A percentile compares a stretch with the other conserved stretches of the same genome.
Conservation (phyloP, 1,139 yeast genomes). For the Geotrichum citri-aurantii region DNA sequence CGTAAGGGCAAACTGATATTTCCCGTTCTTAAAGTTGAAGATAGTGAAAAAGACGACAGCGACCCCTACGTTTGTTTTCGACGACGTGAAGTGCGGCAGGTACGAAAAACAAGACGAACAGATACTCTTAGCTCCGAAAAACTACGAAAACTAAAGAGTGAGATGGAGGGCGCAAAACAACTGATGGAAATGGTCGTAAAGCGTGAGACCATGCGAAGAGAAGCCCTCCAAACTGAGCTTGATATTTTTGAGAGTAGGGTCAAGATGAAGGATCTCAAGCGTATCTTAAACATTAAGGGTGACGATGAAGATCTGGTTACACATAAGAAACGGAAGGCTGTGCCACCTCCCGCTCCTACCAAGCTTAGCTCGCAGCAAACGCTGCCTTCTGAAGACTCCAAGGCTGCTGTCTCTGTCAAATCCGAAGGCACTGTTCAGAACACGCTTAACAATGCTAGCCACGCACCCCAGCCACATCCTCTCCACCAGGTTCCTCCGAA, state of each 20-base stretch:
- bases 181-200: slow-evolving; percentile 65
- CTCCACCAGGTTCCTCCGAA: slow-evolving; percentile 56
- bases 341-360: slow-evolving; percentile 1
- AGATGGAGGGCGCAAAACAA: slow-evolving; percentile 70
- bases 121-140: slow-evolving; percentile 88
- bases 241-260: slow-evolving; percentile 66
- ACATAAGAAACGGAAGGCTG: slow-evolving; percentile 62
- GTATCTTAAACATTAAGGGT: slow-evolving; percentile 69
- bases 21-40: slow-evolving; percentile 79
- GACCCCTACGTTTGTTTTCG: slow-evolving; percentile 96
- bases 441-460: slow-evolving; percentile 16
- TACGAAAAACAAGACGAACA: slow-evolving; percentile 92
- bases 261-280: slow-evolving; percentile 64
- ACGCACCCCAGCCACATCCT: slow-evolving; percentile 20
- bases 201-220: slow-evolving; percentile 62
- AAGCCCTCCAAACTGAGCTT: slow-evolving; percentile 53
- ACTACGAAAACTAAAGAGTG: slow-evolving; percentile 65
- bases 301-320: slow-evolving; percentile 81
- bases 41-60: slow-evolving; percentile 81
- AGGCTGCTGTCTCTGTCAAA: slow-evolving; percentile 11
- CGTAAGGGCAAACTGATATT: slow-evolving; percentile 66
- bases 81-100: slow-evolving; percentile 91
- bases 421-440: slow-evolving; percentile 20
- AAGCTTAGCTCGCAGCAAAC: neutral
- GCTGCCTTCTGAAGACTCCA: slow-evolving; percentile 1